Percentiles rank a stretch among this genome's conserved stretches.
These are phyloP conservation scores for Lagenidium sp. DNA, from an alignment of 352 stramenopile genomes.

Conservation along the genomic window DNA sequence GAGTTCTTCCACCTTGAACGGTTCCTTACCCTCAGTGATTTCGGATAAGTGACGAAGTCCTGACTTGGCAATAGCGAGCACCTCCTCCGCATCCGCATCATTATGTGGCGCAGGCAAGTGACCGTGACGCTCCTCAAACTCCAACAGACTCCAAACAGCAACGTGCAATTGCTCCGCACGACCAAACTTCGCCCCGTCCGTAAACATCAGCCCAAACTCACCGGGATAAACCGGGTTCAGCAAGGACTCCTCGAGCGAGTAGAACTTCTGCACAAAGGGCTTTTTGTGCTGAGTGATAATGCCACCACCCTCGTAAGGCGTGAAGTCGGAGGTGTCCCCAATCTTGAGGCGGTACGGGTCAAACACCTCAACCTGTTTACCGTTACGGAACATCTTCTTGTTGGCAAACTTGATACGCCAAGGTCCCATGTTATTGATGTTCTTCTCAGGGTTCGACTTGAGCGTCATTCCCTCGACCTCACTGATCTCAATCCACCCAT, in stretches of 20 bases:
- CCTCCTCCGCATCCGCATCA: slow-evolving; percentile 47
- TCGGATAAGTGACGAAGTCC: slow-evolving; percentile 64
- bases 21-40: slow-evolving; percentile 36
- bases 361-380: slow-evolving; percentile 81
- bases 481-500: slow-evolving; percentile 80
- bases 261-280: slow-evolving; percentile 63
- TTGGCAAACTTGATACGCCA: slow-evolving; percentile 75
- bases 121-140: slow-evolving; percentile 68
- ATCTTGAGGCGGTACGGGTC: slow-evolving; percentile 79
- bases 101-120: slow-evolving; percentile 56
- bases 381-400: slow-evolving; percentile 81
- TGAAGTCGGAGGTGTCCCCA: slow-evolving; percentile 75
- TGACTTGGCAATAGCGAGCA: slow-evolving; percentile 52
- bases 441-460: slow-evolving; percentile 46
- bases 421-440: slow-evolving; percentile 67
- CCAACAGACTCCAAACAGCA: slow-evolving; percentile 64
- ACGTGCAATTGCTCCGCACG: slow-evolving; percentile 75
- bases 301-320: slow-evolving; percentile 66
- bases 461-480: slow-evolving; percentile 73
- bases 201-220: slow-evolving; percentile 81
- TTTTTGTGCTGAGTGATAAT: slow-evolving; percentile 83
- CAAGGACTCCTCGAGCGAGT: slow-evolving; percentile 65
- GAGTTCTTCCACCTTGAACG: slow-evolving; percentile 59
- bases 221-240: slow-evolving; percentile 53
- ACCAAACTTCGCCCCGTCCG: slow-evolving; percentile 82